These are phyloP conservation scores for Ascodesmis nigricans DNA, from an alignment of 495 filamentous ascomycete species.

Conservation along the genomic window DNA sequence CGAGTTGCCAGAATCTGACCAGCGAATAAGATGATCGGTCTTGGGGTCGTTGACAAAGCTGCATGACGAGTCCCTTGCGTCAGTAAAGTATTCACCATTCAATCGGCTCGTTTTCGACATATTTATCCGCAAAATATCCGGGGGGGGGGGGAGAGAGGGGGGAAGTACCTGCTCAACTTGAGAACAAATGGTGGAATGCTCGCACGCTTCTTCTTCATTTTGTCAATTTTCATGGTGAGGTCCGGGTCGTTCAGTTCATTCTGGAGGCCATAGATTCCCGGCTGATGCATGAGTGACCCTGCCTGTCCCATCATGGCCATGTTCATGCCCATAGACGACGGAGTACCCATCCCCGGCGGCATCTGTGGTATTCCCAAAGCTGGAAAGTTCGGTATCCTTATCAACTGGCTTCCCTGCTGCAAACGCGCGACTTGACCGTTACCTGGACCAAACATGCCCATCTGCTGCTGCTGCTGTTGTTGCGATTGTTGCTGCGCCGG, in stretches of 20 bases:
- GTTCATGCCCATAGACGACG: constrained; percentile 4
- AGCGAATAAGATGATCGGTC: constrained; percentile 86
- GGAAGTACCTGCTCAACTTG: constrained; percentile 78
- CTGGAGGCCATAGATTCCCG: constrained; percentile 10
- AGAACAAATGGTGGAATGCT: constrained; percentile 89
- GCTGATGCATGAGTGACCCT: constrained; percentile 9
- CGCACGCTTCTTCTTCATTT: constrained; percentile 20
- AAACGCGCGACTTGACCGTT: constrained; percentile 11
- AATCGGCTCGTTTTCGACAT: no score
- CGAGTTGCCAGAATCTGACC: constrained; percentile 88
- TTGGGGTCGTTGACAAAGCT: constrained; percentile 85
- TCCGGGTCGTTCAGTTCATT: constrained; percentile 15
- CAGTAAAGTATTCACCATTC: constrained; percentile 15
- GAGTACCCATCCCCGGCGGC: neutral
- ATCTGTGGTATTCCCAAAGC: constrained; percentile 7
- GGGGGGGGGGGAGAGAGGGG: constrained; percentile 2
- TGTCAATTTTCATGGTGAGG: constrained; percentile 16
- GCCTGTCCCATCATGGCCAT: constrained; percentile 16
- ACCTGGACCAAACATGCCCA: constrained; percentile 6
- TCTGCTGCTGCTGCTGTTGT: constrained; percentile 7
- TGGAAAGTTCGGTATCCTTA: constrained; percentile 15
- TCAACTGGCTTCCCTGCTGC: constrained; percentile 13
- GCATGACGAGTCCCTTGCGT: constrained; percentile 10
- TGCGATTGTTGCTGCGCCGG: constrained; percentile 1
- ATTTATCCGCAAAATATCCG: constrained; percentile 2